Base-by-base conservation (phyloP, 495 filamentous ascomycete species). In the Tuber brumale region DNA sequence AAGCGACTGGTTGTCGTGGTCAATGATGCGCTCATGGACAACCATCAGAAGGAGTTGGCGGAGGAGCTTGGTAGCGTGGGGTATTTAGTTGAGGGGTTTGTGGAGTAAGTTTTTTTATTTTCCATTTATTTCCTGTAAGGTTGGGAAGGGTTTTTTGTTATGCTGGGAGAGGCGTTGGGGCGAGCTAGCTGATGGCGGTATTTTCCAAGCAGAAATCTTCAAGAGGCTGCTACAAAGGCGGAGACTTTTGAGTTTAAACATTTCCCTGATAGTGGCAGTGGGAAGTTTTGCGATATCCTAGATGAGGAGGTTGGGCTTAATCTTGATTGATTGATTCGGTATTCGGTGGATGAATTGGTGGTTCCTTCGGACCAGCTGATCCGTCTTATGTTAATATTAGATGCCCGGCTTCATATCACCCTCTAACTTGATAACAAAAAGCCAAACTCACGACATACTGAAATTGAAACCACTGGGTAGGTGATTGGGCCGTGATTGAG, bases 11-110 rank as follows among this genome's bases (percentile, higher is more conserved):
- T 98, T 70, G 93, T 96, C 5, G 94, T 99, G 37, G 93, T 94
- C 12, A 99, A 99, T 83, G 85, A 89, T 12, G 85, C 86, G 3
- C 88, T 99, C 7, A 89, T 97, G 81, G 93, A 94, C 79, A 97
- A 97, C 79, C 95, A 99, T 81, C 95, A 99, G 84, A 88, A 89
- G 48, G 94, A 99, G 83, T 87, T 98, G 16, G 94, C 94, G 1
- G 85, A 89, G 70, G 90, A 91, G 80, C 85, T 97, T 72, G 89
- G 90, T 69, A 81, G 84, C 9, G 88, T 92, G 76, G 90, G 90
- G 39, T 94, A 92, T 83, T 89, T 91, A 2, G 82, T 94, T 66
- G 87, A 90, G 76, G 91, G 92, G 21, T 84, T 85, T 70, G 84
- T 93, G 42, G 86, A 89, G 92, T 94, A 87, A 80, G 86, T 80